Percentiles rank a stretch among this genome's conserved stretches.
These are phyloP conservation scores for Samsoniella hepiali DNA, from an alignment of 2,329 filamentous ascomycete species.

Conservation along the genomic window DNA sequence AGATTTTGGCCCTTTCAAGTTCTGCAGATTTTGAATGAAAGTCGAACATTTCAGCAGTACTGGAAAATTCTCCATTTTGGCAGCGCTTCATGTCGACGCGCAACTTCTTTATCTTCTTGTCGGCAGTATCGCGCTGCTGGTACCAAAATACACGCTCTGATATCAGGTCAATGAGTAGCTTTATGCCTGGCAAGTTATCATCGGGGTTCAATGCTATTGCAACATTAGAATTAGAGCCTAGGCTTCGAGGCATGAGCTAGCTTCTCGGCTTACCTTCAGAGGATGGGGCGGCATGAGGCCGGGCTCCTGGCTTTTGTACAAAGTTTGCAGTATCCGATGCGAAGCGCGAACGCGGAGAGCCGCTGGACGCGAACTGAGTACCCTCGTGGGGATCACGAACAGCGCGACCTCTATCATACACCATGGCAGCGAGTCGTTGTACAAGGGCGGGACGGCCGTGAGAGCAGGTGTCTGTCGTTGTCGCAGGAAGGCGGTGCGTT, in stretches of 20 bases:
- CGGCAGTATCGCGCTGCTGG: not conserved
- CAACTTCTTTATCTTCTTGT: slow-evolving; percentile 1
- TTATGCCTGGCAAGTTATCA: not conserved
- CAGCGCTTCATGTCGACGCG: slow-evolving; percentile 2
- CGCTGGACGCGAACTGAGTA: not conserved
- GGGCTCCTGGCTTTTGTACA: not conserved
- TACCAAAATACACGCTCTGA: not conserved
- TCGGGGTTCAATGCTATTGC: not conserved
- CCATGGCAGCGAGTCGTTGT: not conserved
- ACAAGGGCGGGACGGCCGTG: not conserved
- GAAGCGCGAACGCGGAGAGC: not conserved
- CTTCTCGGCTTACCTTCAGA: not conserved
- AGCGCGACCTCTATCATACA: not conserved
- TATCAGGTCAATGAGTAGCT: not conserved
- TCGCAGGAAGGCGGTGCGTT: not conserved
- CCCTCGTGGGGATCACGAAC: not conserved
- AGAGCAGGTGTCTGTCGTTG: not conserved
- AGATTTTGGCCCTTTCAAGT: not conserved
- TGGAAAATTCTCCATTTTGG: slow-evolving; percentile 6
- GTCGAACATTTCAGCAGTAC: slow-evolving; percentile 1
- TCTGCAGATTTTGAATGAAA: not conserved
- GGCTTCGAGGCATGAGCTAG: not conserved
- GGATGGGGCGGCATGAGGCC: not conserved
- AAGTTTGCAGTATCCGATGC: not conserved
- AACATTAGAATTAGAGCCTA: not conserved